phyloP scores from a whole-genome alignment of 2,329 filamentous ascomycete genomes.

The Aspergillus neotritici region DNA sequence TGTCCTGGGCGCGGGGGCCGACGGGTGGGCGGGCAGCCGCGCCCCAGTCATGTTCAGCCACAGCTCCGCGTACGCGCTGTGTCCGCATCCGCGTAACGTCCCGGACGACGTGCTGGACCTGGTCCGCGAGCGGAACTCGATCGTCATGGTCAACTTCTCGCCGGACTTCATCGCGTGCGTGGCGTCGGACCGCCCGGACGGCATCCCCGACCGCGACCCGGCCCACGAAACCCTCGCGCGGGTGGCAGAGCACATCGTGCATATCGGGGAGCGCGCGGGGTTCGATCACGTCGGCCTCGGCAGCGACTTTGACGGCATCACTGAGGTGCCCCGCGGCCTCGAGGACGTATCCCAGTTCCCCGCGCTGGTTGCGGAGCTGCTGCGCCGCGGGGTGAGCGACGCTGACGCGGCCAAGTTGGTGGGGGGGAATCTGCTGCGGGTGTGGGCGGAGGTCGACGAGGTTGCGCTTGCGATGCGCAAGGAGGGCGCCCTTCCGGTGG shows the following conservation, averaged over 20 bases:
- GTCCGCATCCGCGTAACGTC: slow-evolving; percentile 85
- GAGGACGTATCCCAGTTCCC: slow-evolving; percentile 84
- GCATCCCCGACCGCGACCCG: slow-evolving; percentile 62
- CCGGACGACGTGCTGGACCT: slow-evolving; percentile 74
- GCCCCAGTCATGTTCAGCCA: slow-evolving; percentile 89
- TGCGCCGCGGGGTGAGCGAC: slow-evolving; percentile 68
- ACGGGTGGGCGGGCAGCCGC: slow-evolving; percentile 62
- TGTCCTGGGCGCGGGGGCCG: slow-evolving; percentile 59
- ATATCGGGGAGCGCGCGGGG: slow-evolving; percentile 78
- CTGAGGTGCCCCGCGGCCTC: slow-evolving; percentile 64
- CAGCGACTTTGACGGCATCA: slow-evolving; percentile 75
- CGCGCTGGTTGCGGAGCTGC: slow-evolving; percentile 66
- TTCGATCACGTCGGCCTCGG: slow-evolving; percentile 85
- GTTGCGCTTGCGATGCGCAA: slow-evolving; percentile 63
- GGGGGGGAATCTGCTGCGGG: slow-evolving; percentile 74
- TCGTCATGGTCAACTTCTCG: slow-evolving; percentile 89
- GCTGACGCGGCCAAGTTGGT: slow-evolving; percentile 67
- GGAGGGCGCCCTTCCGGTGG: slow-evolving; percentile 44
- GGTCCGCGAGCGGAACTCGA: slow-evolving; percentile 64
- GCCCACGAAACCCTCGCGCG: slow-evolving; percentile 68
- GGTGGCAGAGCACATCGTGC: slow-evolving; percentile 71
- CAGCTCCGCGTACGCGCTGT: slow-evolving; percentile 72
- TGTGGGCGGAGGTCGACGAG: slow-evolving; percentile 73
- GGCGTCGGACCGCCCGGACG: slow-evolving; percentile 52
- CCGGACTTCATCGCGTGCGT: slow-evolving; percentile 77